These are phyloP conservation scores for Apiotrichum montevideense DNA, from an alignment of 1,284 basidiomycete species.

Conservation along the genomic window DNA sequence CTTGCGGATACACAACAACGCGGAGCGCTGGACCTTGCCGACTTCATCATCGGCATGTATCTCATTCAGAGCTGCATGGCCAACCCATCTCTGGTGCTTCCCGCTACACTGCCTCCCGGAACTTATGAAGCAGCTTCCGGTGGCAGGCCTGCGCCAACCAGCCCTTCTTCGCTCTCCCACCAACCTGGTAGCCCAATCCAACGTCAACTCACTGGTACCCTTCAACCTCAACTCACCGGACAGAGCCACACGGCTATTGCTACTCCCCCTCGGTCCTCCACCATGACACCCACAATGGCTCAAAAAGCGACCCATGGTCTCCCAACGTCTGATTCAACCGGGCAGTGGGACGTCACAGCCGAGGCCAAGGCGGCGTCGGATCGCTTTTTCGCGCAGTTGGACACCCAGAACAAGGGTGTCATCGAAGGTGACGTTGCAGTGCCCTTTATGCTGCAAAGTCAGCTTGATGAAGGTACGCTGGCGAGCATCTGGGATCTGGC, in stretches of 20 bases:
- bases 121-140: conserved; percentile 80
- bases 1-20: conserved; percentile 91
- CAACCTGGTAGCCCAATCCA: conserved; percentile 23
- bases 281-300: conserved; percentile 11
- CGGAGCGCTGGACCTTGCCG: conserved; percentile 79
- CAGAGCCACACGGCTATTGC: conserved; percentile 10
- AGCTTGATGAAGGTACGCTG: conserved; percentile 72
- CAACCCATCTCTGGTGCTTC: conserved; percentile 66
- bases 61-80: conserved; percentile 85
- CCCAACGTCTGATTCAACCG: conserved; percentile 31
- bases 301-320: conserved; percentile 33
- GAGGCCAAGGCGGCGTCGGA: conserved; percentile 77
- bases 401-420: conserved; percentile 66
- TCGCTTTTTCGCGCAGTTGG: conserved; percentile 75
- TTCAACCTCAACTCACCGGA: conserved; percentile 52
- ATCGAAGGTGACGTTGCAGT: conserved; percentile 93
- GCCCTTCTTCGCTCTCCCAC: conserved; percentile 35
- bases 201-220: conserved; percentile 50
- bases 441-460: conserved; percentile 91
- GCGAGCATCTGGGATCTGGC: conserved; percentile 95
- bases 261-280: conserved; percentile 16
- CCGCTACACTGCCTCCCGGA: conserved; percentile 72
- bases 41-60: conserved; percentile 97
- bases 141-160: conserved; percentile 41
- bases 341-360: conserved; percentile 74